Conservation (phyloP, 371 early-diverging fungal genomes). For the Circinella minor region DNA sequence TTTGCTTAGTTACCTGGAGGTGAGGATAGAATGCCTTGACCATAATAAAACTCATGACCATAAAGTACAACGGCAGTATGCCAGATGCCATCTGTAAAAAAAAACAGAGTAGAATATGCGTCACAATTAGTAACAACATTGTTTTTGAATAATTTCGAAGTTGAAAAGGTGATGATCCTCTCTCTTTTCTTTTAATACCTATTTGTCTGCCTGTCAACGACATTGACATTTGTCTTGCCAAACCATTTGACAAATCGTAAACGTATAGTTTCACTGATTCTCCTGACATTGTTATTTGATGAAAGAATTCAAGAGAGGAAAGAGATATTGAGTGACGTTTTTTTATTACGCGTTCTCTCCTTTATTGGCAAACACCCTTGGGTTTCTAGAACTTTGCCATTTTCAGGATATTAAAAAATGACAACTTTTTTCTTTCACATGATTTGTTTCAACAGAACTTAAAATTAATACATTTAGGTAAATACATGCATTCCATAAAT, state of each 20-base stretch:
- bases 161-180: background rate
- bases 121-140: background rate
- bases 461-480: no score
- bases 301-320: background rate
- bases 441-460: background rate
- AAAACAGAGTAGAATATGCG: no score
- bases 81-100: slow-evolving; percentile 73
- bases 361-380: background rate
- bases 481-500: no score
- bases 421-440: background rate
- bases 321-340: background rate
- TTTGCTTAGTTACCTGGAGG: slow-evolving; percentile 45
- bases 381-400: slow-evolving; percentile 3
- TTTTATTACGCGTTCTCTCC: slow-evolving; percentile 8
- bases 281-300: slow-evolving; percentile 21
- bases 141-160: background rate
- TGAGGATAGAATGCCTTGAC: slow-evolving; percentile 70
- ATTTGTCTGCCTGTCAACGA: slow-evolving; percentile 72
- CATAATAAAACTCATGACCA: slow-evolving; percentile 87
- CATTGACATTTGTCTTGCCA: slow-evolving; percentile 69
- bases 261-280: slow-evolving; percentile 69
- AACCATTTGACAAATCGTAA: slow-evolving; percentile 82
- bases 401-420: background rate
- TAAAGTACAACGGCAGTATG: slow-evolving; percentile 93
- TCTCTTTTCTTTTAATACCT: slow-evolving; percentile 33